A percentile compares a stretch with the other conserved stretches of the same genome.
These are phyloP conservation scores for Daldinia childiae DNA, from an alignment of 495 filamentous ascomycete genomes.

Conservation along the genomic window DNA sequence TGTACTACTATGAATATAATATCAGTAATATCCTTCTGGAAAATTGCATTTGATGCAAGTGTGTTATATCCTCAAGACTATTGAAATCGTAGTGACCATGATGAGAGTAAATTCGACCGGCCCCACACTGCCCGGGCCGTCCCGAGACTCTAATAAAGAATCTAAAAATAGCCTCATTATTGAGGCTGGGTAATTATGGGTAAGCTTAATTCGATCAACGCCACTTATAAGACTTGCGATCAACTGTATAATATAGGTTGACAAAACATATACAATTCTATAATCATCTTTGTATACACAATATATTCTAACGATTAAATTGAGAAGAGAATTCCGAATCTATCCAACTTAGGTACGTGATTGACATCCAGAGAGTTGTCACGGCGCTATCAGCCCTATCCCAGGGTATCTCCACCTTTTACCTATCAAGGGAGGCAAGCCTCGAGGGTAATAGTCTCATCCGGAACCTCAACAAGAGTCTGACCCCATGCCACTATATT, in stretches of 20 bases:
- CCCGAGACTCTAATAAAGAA: not conserved
- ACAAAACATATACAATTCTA: too few species aligned
- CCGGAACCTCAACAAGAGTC: conserved; percentile 1
- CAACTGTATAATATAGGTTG: too few species aligned
- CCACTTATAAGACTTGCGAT: not conserved
- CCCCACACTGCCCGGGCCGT: not conserved
- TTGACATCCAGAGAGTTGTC: too few species aligned
- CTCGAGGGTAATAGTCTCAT: conserved; percentile 20
- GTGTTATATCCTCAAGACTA: not conserved
- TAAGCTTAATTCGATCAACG: not conserved
- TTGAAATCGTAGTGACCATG: not conserved
- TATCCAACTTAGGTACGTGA: too few species aligned
- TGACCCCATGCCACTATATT: conserved; percentile 8
- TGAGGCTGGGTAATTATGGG: too few species aligned
- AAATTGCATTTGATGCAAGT: not conserved
- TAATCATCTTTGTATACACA: not conserved
- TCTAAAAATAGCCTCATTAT: not conserved
- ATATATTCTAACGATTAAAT: not conserved
- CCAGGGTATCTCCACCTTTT: not conserved
- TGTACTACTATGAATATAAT: too few species aligned
- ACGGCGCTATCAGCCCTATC: too few species aligned
- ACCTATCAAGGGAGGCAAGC: not conserved
- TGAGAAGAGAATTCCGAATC: too few species aligned
- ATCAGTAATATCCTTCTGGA: not conserved
- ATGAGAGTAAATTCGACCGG: not conserved